These are phyloP conservation scores for Ophiostoma himal-ulmi DNA, from an alignment of 2,329 filamentous ascomycete species.

Conservation along the genomic window DNA sequence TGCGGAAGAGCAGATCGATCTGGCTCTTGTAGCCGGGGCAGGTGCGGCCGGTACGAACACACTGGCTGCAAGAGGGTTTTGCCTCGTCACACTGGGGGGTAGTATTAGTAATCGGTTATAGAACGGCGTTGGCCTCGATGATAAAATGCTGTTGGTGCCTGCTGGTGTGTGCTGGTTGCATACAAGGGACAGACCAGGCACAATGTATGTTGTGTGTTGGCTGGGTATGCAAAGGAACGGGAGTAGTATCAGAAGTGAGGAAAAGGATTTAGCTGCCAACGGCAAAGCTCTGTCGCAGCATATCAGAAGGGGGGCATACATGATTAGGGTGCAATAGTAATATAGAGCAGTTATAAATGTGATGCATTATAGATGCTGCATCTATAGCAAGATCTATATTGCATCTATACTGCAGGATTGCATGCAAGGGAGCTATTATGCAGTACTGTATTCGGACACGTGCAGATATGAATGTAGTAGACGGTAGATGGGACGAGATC, in stretches of 20 bases:
- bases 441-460: background rate
- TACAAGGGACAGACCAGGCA: background rate
- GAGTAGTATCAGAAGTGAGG: background rate
- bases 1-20: conserved; percentile 66
- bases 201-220: background rate
- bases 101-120: background rate
- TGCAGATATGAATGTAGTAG: background rate
- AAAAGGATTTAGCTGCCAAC: background rate
- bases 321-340: too few relatives aligned
- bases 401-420: too few relatives aligned
- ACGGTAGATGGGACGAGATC: background rate
- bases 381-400: too few relatives aligned
- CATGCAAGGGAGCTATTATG: background rate
- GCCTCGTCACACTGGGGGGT: conserved; percentile 57
- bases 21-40: conserved; percentile 66
- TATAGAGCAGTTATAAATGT: too few relatives aligned
- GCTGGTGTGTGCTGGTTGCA: background rate
- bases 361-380: too few relatives aligned
- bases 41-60: conserved; percentile 55
- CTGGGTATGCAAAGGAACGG: background rate
- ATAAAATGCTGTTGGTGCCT: background rate
- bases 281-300: background rate
- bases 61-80: conserved; percentile 60
- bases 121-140: background rate
- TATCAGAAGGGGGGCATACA: background rate